phyloP scores from a whole-genome alignment of 441 rosid genomes.

The Eugenia klotzschiana region DNA sequence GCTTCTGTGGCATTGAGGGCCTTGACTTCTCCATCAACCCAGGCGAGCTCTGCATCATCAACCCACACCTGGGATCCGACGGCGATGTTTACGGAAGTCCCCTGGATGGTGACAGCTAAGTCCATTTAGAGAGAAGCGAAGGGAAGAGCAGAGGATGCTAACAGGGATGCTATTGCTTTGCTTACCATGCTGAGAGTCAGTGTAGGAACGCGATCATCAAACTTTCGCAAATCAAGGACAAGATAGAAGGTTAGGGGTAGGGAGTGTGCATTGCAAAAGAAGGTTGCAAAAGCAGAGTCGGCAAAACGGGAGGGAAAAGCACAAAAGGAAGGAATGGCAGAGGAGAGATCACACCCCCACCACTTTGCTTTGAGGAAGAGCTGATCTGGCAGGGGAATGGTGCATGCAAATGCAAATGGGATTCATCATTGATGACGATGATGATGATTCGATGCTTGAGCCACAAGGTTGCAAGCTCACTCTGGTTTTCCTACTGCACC shows the following conservation, averaged over 20 bases:
- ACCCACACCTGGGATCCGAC: constrained; percentile 70
- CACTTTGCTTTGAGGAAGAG: background rate
- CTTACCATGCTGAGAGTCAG: background rate
- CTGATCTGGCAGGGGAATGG: background rate
- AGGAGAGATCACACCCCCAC: background rate
- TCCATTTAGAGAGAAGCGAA: background rate
- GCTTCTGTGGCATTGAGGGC: constrained; percentile 35
- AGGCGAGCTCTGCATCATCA: constrained; percentile 50
- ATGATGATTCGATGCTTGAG: background rate
- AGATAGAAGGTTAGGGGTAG: background rate
- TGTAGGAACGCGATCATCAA: background rate
- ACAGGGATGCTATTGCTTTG: background rate
- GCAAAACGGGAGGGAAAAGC: background rate
- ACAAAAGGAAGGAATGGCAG: background rate
- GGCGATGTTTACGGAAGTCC: constrained; percentile 43
- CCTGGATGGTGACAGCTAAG: constrained; percentile 10
- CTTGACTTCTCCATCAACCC: constrained; percentile 52
- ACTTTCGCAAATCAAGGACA: background rate
- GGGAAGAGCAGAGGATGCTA: background rate
- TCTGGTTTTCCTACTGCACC: background rate
- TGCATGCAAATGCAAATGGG: background rate
- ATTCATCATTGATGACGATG: background rate
- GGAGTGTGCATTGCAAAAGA: background rate
- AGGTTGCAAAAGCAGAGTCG: background rate
- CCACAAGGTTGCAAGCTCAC: background rate